Evolutionary conservation across 306 rosid species (phyloP).

Genomic region (Glycine tomentella): DNA sequence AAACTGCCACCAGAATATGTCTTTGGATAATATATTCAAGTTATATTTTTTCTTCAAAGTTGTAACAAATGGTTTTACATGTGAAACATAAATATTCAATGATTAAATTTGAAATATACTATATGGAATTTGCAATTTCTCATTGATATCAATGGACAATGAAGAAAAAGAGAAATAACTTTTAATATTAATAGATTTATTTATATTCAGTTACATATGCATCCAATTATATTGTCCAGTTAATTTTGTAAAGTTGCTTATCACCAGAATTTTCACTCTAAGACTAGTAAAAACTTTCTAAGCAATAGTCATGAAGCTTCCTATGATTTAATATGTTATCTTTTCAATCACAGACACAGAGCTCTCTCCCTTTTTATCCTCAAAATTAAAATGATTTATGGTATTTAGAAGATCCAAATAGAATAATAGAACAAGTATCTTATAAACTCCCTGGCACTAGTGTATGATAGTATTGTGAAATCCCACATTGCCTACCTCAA

Average conservation of each 20-base stretch:
- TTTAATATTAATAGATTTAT: neutral
- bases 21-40: slow-evolving; percentile 29
- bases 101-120: slow-evolving; percentile 10
- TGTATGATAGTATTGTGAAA: neutral
- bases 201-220: neutral
- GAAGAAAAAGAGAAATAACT: neutral
- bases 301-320: slow-evolving; percentile 34
- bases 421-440: neutral
- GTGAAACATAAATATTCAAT: slow-evolving; percentile 3
- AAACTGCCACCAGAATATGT: slow-evolving; percentile 34
- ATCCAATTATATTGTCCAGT: no score
- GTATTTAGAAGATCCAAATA: slow-evolving; percentile 19
- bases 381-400: slow-evolving; percentile 8
- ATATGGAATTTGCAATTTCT: slow-evolving; percentile 2
- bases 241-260: no score
- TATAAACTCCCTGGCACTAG: neutral
- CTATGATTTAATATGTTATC: slow-evolving; percentile 23
- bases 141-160: slow-evolving; percentile 15
- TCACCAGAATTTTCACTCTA: slow-evolving; percentile 14
- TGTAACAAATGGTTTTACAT: slow-evolving; percentile 24
- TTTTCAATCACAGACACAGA: slow-evolving; percentile 14
- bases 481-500: neutral
- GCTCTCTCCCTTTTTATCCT: slow-evolving; percentile 28
- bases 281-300: neutral
- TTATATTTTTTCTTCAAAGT: neutral